Evolutionary conservation across 441 rosid species (phyloP).

Genomic region (Populus hybrid): DNA sequence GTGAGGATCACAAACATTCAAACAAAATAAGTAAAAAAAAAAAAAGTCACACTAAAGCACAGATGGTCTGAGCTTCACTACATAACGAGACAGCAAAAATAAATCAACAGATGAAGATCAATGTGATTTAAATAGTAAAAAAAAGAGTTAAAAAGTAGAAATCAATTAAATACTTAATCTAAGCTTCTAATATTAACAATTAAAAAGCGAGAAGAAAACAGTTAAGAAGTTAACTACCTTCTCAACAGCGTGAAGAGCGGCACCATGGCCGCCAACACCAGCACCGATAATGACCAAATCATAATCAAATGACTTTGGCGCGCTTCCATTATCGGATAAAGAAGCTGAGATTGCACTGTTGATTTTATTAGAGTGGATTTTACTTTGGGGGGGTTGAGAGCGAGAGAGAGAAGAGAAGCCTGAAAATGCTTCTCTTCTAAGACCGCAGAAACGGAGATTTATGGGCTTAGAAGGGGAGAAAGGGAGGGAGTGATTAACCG

Average conservation of each 20-base stretch:
- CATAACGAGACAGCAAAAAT: background rate
- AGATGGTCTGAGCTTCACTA: background rate
- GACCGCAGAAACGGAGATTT: slow-evolving; percentile 79
- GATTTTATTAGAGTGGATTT: background rate
- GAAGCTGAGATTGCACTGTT: slow-evolving; percentile 34
- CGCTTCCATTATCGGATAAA: slow-evolving; percentile 47
- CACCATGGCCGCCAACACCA: slow-evolving; percentile 99
- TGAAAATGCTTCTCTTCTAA: slow-evolving; percentile 55
- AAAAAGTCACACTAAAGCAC: background rate
- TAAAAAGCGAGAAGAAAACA: background rate
- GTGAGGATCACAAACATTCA: background rate
- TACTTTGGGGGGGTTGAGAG: slow-evolving; percentile 17
- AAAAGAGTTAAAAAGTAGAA: background rate
- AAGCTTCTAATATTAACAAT: background rate
- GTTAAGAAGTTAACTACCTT: slow-evolving; percentile 45
- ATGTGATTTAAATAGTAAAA: background rate
- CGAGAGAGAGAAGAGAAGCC: slow-evolving; percentile 33
- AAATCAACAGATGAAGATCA: background rate
- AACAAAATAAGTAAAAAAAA: background rate
- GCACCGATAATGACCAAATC: slow-evolving; percentile 96
- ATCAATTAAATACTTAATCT: background rate
- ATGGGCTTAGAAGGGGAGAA: slow-evolving; percentile 33
- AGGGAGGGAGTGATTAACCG: slow-evolving; percentile 26
- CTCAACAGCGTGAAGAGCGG: slow-evolving; percentile 95
- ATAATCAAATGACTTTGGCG: slow-evolving; percentile 72